Percentiles rank a stretch among this genome's conserved stretches.
These are phyloP conservation scores for Ophiostoma angusticollis DNA, from an alignment of 2,329 filamentous ascomycete genomes.

Conservation along the genomic window DNA sequence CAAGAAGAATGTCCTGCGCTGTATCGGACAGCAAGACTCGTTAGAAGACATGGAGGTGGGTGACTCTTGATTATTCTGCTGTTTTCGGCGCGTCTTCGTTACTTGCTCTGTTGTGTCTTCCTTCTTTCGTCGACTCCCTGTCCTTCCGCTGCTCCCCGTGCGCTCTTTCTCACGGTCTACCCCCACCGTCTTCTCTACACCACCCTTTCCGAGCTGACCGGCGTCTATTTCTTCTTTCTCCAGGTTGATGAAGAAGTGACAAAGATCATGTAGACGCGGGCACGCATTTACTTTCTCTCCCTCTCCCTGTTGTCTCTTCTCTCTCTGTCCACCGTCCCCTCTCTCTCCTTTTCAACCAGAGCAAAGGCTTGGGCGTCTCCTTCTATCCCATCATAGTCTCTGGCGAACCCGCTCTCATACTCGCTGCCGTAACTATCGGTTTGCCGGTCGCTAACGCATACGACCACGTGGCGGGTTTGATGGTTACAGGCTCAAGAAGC, in stretches of 20 bases:
- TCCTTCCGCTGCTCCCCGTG: not conserved
- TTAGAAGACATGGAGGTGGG: conserved; percentile 95
- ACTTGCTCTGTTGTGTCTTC: conserved; percentile 6
- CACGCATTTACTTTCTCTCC: conserved; percentile 1
- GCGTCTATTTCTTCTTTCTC: conserved; percentile 25
- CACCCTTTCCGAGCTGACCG: conserved; percentile 33
- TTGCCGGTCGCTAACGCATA: conserved; percentile 12
- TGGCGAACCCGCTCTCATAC: too few relatives aligned
- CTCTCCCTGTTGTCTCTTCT: not conserved
- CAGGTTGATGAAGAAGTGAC: conserved; percentile 85
- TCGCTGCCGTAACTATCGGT: too few relatives aligned
- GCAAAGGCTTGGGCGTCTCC: not conserved
- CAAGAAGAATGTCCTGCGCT: conserved; percentile 95
- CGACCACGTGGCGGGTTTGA: not conserved
- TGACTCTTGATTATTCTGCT: conserved; percentile 32
- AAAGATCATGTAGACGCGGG: conserved; percentile 61
- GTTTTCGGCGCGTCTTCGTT: conserved; percentile 1
- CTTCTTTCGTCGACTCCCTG: not conserved
- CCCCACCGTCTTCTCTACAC: not conserved
- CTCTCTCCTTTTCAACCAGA: not conserved
- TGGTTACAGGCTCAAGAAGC: conserved; percentile 22
- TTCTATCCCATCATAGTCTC: too few relatives aligned
- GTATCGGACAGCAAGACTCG: conserved; percentile 94
- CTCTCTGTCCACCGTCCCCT: not conserved
- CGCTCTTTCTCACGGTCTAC: not conserved